Evolutionary conservation across 768 basidiomycete species (phyloP), one percentile per base, ranked within the genome.

Genomic region (Leccinum longicurvipes): DNA sequence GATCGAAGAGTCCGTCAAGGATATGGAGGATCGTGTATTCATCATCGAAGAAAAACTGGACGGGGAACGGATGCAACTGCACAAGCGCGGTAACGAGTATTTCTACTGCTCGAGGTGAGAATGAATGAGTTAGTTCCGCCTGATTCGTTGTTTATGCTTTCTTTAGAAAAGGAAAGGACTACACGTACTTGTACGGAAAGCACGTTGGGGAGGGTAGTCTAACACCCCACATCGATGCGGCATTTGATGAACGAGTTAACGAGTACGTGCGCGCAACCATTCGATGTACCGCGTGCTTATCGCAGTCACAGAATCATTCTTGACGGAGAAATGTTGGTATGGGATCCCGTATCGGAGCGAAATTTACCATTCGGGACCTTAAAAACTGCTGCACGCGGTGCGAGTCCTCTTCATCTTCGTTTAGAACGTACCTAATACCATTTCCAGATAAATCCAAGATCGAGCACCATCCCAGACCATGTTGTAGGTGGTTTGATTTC

Each of bases 261-360:
- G 89, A 94, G 96, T 97, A 59, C 62, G 92, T 65, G 8, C 8
- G 31, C 42, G 4, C 29, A 41, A 29, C 42, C 19, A 6, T 21
- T 12, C 17, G 19, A 21, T 4, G 31, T 45, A 48, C 52, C 29
- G 55, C 57, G 39, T 11, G 25, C 31, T 67, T 27, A 66, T 24
- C 31, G 50, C 7, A 8, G 6, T 19, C 23, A 3, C 55, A 98
- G 96, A 49, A 87, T 96, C 62, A 91, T 98, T 47, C 72, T 99
- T 14, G 97, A 99, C 62, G 97, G 97, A 0, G 97, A 99, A 70
- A 98, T 99, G 96, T 76, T 99, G 29, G 96, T 98, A 3, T 98
- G 91, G 90, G 97, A 98, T 71, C 96, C 96, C 0, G 77, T 89
- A 3, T 86, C 91, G 1, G 87, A 89, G 63, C 84, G 91, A 21